Base-by-base conservation (phyloP, 2,329 filamentous ascomycete genomes). In the Huntiella moniliformis region DNA sequence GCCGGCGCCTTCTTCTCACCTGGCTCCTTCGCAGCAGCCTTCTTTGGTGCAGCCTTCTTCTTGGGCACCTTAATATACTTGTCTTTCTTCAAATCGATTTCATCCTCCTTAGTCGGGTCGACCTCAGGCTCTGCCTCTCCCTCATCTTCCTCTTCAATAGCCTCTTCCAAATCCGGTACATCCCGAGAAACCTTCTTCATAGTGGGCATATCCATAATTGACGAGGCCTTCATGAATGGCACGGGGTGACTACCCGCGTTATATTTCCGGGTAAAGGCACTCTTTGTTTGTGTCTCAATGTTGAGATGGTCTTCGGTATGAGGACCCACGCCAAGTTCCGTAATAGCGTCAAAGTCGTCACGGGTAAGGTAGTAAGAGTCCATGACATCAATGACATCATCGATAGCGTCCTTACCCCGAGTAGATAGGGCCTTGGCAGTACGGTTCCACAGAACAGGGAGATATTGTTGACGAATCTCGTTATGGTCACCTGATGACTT, bases 51-150 rank as follows among this genome's bases (percentile, higher is more conserved):
- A 58, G 74, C 73, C 56, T 74, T 75, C 4, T 62, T 76, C 68
- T 94, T 95, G 10, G 88, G 84, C 57, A 81, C 73, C 61, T 91
- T 93, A 59, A 96, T 87, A 56, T 93, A 95, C 61, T 95, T 96
- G 63, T 98, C 91, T 58, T 88, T 93, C 56, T 81, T 85, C 44
- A 96, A 60, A 58, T 93, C 85, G n/a, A 77, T 65, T 45, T 86
- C 82, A 10, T 84, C 79, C 0, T 82, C 79, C 0, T 82, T 79
- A 3, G 83, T 81, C 1, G 70, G 74, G 37, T 76, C 73, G 1
- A 64, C 71, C 3, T 66, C 59, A 33, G 73, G 71, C 1, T 74
- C 62, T 22, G 67, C 64, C 32, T 77, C 77, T n/a, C 70, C 78
- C 15, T 78, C 82, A 39, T 93, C 88, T 4, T 85, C 86, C 54